Evolutionary conservation across 352 stramenopile species (phyloP).

Genomic region (Phytophthora nicotianae): DNA sequence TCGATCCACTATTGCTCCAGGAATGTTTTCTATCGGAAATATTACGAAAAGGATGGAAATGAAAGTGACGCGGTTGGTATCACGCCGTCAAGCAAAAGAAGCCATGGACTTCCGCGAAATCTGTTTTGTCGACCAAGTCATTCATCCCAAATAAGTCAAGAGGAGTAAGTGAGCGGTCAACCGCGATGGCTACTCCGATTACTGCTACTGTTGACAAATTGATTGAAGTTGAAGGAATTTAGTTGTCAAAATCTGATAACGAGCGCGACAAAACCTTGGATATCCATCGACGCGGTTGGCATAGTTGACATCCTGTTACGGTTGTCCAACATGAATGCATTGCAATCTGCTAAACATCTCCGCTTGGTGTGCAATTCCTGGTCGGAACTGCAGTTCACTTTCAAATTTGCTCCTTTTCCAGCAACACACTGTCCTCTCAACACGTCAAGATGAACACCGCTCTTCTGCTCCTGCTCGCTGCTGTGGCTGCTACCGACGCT

Average conservation of each 20-base stretch:
- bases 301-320: neutral
- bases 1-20: constrained; percentile 35
- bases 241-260: constrained; percentile 30
- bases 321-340: constrained; percentile 11
- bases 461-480: constrained; percentile 34
- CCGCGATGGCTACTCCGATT: neutral
- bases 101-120: constrained; percentile 5
- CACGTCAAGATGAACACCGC: constrained; percentile 38
- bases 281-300: constrained; percentile 9
- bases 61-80: neutral
- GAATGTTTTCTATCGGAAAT: constrained; percentile 31
- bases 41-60: constrained; percentile 6
- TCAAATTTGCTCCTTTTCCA: constrained; percentile 42
- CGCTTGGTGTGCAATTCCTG: too few species aligned
- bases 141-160: constrained; percentile 9
- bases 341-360: neutral
- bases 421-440: constrained; percentile 8
- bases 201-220: too few species aligned
- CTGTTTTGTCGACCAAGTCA: constrained; percentile 32
- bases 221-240: neutral
- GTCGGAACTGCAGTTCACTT: constrained; percentile 32
- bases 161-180: neutral
- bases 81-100: constrained; percentile 5
- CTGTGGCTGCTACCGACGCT: constrained; percentile 16
- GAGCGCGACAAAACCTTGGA: constrained; percentile 20